Conservation (phyloP, 2,329 filamentous ascomycete genomes). For the Teratosphaeria viscida region DNA sequence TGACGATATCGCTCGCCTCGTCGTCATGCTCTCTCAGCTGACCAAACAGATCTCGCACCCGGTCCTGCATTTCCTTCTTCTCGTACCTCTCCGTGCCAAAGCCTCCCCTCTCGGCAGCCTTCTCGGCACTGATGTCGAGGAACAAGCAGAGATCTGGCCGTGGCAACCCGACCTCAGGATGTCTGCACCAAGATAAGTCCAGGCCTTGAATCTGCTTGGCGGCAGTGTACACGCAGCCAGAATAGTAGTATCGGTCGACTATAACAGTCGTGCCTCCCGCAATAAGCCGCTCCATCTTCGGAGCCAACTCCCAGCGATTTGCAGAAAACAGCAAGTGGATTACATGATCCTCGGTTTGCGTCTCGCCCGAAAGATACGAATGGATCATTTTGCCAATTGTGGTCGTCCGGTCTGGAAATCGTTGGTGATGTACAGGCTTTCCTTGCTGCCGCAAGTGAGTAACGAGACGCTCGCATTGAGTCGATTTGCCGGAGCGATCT, state of each 20-base stretch:
- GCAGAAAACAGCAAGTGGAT: constrained; percentile 86
- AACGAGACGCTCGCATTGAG: constrained; percentile 65
- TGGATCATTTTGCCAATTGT: constrained; percentile 83
- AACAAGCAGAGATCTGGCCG: constrained; percentile 82
- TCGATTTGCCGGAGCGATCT: constrained; percentile 85
- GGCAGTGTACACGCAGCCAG: constrained; percentile 83
- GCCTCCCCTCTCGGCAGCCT: constrained; percentile 66
- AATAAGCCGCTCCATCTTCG: constrained; percentile 37
- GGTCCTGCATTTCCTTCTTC: constrained; percentile 67
- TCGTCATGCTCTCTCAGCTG: constrained; percentile 34
- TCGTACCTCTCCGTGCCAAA: constrained; percentile 89
- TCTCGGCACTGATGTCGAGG: constrained; percentile 65
- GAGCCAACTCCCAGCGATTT: constrained; percentile 70
- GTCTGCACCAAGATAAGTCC: constrained; percentile 66
- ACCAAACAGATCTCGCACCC: constrained; percentile 65
- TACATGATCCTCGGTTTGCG: constrained; percentile 67
- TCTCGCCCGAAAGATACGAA: constrained; percentile 52
- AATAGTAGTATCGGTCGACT: constrained; percentile 91
- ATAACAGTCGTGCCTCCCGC: constrained; percentile 62
- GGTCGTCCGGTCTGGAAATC: constrained; percentile 71
- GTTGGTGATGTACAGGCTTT: constrained; percentile 45
- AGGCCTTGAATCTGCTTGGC: constrained; percentile 69
- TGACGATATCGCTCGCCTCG: constrained; percentile 42
- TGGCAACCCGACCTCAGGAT: constrained; percentile 76
- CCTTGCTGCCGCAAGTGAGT: constrained; percentile 42